phyloP scores from a whole-genome alignment of 192 early-diverging fungal genomes.

The Thamnidium elegans region DNA sequence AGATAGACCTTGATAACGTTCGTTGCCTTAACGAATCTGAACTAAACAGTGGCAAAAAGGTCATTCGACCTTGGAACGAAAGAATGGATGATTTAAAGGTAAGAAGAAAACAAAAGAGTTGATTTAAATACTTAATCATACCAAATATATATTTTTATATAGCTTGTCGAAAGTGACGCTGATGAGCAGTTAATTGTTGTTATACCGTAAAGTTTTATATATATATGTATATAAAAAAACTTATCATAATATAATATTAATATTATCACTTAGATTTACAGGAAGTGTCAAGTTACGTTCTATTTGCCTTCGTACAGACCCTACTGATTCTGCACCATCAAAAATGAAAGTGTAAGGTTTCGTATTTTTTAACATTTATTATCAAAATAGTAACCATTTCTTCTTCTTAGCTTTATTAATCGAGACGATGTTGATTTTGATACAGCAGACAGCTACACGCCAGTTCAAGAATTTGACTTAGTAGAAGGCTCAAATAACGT shows the following conservation, averaged over 20 bases:
- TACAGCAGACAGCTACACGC: constrained; percentile 58
- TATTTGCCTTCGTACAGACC: constrained; percentile 72
- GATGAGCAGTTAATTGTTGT: constrained; percentile 90
- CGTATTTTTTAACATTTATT: not conserved
- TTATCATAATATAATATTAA: not conserved
- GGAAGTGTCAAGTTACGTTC: constrained; percentile 88
- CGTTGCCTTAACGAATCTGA: constrained; percentile 78
- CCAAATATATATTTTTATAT: constrained; percentile 1
- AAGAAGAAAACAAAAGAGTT: not conserved
- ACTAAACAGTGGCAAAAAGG: constrained; percentile 56
- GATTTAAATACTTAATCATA: not conserved
- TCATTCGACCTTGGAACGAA: constrained; percentile 88
- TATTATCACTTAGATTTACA: constrained; percentile 63
- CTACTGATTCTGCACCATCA: constrained; percentile 58
- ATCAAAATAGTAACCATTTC: not conserved
- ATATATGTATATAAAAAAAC: not conserved
- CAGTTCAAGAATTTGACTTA: constrained; percentile 84
- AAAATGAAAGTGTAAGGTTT: constrained; percentile 68
- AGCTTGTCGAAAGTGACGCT: constrained; percentile 75
- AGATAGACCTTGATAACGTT: constrained; percentile 77
- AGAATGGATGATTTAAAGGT: constrained; percentile 70
- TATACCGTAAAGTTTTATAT: constrained; percentile 69
- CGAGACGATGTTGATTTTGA: constrained; percentile 90
- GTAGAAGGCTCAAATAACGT: constrained; percentile 53
- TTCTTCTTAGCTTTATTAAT: constrained; percentile 75